These are phyloP conservation scores for Salvia sclarea DNA, from an alignment of 305 asterid genomes.

Conservation along the genomic window DNA sequence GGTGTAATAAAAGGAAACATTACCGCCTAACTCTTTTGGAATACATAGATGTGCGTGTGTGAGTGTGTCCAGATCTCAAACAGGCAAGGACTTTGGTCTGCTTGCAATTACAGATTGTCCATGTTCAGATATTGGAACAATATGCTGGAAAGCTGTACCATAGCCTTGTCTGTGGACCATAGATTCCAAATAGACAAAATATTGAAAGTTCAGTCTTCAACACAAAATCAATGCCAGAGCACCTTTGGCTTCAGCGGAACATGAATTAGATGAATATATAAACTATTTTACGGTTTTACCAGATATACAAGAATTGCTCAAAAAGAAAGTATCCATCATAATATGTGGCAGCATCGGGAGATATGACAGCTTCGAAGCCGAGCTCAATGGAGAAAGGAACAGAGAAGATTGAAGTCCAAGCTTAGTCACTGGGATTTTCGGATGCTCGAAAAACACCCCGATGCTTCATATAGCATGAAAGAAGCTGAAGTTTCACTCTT, in stretches of 20 bases:
- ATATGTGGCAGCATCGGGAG: not conserved
- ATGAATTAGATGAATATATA: not conserved
- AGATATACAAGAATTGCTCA: not conserved
- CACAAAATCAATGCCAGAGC: not conserved
- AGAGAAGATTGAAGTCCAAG: not conserved
- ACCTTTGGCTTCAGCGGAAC: not conserved
- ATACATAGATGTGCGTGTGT: not conserved
- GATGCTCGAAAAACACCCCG: not conserved
- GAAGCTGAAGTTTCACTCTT: slow-evolving; percentile 1
- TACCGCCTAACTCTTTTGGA: not conserved
- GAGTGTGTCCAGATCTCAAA: not conserved
- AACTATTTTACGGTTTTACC: not conserved
- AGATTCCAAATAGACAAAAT: not conserved
- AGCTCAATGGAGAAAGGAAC: not conserved
- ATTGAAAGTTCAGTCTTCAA: not conserved
- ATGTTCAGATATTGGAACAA: not conserved
- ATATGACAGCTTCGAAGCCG: not conserved
- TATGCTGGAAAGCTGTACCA: not conserved
- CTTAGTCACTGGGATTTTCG: not conserved
- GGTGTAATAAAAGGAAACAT: not conserved
- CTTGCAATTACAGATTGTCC: not conserved
- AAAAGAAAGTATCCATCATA: not conserved
- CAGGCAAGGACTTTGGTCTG: not conserved
- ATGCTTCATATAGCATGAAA: slow-evolving; percentile 1
- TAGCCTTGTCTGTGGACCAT: not conserved